Percentiles rank a stretch among this genome's conserved stretches.
Evolutionary conservation across 2,329 filamentous ascomycete genomes (phyloP).

Genomic region (Botryotinia globosa): DNA sequence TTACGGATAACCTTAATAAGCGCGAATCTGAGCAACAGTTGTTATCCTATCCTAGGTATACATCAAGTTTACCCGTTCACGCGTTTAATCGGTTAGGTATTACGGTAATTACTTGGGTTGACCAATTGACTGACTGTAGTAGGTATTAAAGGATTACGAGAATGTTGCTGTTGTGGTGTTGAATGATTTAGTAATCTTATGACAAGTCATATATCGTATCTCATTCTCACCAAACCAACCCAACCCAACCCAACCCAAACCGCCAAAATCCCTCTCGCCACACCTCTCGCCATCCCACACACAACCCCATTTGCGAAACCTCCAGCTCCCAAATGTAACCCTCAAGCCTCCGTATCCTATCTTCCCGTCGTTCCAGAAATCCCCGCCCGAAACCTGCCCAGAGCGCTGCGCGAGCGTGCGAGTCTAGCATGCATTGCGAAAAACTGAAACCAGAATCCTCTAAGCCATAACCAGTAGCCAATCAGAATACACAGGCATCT

Average conservation of each 20-base stretch:
- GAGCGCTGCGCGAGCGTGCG: not conserved
- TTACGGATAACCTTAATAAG: not conserved
- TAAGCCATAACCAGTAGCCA: not conserved
- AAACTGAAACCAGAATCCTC: slow-evolving; percentile 9
- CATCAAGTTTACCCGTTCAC: not conserved
- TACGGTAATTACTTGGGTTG: not conserved
- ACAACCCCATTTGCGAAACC: not conserved
- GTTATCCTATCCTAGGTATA: not conserved
- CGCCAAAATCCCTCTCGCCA: not conserved
- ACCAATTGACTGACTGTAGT: not conserved
- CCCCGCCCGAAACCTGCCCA: slow-evolving; percentile 16
- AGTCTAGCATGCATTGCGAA: not conserved
- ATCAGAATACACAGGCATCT: not conserved
- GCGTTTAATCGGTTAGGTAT: not conserved
- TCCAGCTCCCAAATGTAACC: not conserved
- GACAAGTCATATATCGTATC: not conserved
- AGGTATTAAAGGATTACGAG: too few relatives aligned
- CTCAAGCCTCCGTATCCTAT: not conserved
- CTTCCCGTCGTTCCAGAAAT: slow-evolving; percentile 15
- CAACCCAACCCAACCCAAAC: not conserved
- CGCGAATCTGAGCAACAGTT: not conserved
- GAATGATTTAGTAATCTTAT: not conserved
- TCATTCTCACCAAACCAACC: not conserved
- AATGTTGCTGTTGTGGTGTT: not conserved
- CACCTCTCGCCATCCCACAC: not conserved